These are phyloP conservation scores for Spinacia oleracea DNA, from an alignment of 179 eudicot genomes.

Conservation along the genomic window DNA sequence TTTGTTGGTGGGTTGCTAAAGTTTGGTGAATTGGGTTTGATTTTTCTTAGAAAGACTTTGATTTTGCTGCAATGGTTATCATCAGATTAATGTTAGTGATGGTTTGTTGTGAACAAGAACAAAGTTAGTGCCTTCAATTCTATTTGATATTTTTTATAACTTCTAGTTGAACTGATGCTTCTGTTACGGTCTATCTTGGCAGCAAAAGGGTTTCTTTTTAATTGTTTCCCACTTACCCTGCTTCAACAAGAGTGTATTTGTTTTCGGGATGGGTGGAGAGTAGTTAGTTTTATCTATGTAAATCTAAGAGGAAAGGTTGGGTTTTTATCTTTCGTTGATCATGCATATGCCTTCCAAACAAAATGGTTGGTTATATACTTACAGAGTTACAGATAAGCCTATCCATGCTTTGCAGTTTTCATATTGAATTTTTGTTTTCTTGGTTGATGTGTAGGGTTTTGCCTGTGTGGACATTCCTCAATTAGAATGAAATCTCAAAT, in stretches of 20 bases:
- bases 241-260: neutral
- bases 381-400: neutral
- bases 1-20: neutral
- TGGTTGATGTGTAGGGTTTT: conserved; percentile 4
- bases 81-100: neutral
- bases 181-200: neutral
- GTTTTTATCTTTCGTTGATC: neutral
- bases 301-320: neutral
- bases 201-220: neutral
- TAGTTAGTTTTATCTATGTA: neutral
- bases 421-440: neutral
- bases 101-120: too few species aligned
- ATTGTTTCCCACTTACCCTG: neutral
- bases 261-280: neutral
- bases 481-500: neutral
- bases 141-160: neutral
- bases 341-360: neutral
- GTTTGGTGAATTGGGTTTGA: neutral
- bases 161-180: neutral
- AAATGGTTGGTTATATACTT: neutral
- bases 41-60: neutral
- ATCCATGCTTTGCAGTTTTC: neutral
- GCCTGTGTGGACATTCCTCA: neutral
- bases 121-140: neutral
- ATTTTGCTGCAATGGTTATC: neutral